phyloP scores from a whole-genome alignment of 2,329 filamentous ascomycete genomes.

The Penicillium sp. region DNA sequence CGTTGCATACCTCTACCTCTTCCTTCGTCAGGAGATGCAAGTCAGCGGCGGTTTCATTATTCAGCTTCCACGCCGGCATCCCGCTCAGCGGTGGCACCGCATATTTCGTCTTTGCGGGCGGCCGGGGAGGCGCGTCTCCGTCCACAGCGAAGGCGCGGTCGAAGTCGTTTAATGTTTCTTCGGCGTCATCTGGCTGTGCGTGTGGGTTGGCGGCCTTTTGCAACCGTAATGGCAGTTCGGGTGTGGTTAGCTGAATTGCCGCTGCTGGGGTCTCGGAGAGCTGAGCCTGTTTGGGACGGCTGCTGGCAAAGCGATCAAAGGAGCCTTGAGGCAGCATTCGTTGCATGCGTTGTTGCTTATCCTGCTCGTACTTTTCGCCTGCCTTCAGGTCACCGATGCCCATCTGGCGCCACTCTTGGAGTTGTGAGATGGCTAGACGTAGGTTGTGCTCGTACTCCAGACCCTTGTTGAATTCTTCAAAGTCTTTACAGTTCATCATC shows the following conservation, averaged over 20 bases:
- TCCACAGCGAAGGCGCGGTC: conserved; percentile 52
- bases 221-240: conserved; percentile 67
- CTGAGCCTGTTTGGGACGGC: conserved; percentile 66
- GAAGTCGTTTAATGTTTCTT: conserved; percentile 49
- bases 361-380: conserved; percentile 88
- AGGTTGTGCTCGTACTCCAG: conserved; percentile 88
- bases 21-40: conserved; percentile 79
- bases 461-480: conserved; percentile 77
- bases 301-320: conserved; percentile 77
- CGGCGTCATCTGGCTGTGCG: conserved; percentile 31
- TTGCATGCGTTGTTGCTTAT: conserved; percentile 74
- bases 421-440: conserved; percentile 78
- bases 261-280: conserved; percentile 69
- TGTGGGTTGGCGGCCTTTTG: conserved; percentile 39
- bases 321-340: conserved; percentile 65
- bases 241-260: conserved; percentile 70
- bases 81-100: conserved; percentile 49
- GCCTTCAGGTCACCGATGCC: conserved; percentile 78
- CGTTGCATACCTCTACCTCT: conserved; percentile 80
- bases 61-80: conserved; percentile 57
- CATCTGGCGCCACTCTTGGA: conserved; percentile 89
- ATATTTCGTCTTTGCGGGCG: conserved; percentile 50
- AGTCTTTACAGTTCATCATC: conserved; percentile 94
- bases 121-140: conserved; percentile 41
- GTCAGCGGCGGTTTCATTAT: conserved; percentile 70